phyloP scores from a whole-genome alignment of 768 basidiomycete genomes.

The Lactifluus hygrophoroides region DNA sequence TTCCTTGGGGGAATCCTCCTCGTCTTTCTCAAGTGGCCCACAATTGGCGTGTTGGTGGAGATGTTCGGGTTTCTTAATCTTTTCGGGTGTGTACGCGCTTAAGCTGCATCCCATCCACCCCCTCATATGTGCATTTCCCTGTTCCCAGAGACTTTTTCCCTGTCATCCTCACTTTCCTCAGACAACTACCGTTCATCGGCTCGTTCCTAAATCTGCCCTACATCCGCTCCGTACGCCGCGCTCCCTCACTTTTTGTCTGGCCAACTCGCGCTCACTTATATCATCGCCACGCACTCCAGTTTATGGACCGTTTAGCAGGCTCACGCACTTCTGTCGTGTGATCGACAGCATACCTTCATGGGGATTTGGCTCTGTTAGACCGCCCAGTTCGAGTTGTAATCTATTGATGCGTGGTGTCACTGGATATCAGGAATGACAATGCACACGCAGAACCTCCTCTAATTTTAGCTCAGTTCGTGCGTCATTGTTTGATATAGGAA shows the following conservation, averaged over 20 bases:
- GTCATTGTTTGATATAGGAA: not conserved
- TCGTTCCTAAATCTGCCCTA: constrained; percentile 81
- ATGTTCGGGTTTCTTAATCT: constrained; percentile 71
- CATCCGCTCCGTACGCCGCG: constrained; percentile 60
- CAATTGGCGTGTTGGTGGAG: constrained; percentile 88
- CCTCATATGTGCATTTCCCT: not conserved
- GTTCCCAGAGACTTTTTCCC: constrained; percentile 91
- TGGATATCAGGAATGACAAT: not conserved
- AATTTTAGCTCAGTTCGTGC: not conserved
- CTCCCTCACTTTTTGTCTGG: not conserved
- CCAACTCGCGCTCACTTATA: not conserved
- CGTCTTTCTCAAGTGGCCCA: constrained; percentile 93
- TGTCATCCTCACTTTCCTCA: constrained; percentile 91
- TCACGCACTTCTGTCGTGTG: constrained; percentile 27
- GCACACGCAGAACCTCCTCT: not conserved
- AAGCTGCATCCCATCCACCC: constrained; percentile 19
- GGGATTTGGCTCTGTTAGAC: not conserved
- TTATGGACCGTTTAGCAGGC: constrained; percentile 30
- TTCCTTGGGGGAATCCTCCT: constrained; percentile 87
- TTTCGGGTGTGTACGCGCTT: not conserved
- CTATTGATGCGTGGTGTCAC: constrained; percentile 12
- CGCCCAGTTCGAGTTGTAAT: not conserved
- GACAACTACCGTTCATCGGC: constrained; percentile 90
- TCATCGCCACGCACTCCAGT: constrained; percentile 17
- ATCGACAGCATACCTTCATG: not conserved